Base-by-base conservation (phyloP, 73 alveolate species). In the Breviolum minutum region DNA sequence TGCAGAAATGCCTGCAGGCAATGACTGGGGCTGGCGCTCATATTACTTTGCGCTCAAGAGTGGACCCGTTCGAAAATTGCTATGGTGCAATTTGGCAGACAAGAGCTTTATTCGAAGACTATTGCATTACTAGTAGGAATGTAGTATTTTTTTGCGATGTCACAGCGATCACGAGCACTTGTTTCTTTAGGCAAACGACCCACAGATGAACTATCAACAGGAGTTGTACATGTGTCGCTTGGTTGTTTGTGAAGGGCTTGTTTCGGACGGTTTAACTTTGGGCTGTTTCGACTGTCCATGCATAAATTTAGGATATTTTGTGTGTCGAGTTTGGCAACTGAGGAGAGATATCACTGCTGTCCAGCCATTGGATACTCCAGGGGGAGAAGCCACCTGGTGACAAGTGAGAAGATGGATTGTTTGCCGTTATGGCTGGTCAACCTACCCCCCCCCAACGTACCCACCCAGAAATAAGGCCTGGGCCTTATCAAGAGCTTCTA, bases 1-100 rank as follows among this genome's bases (percentile, higher is more conserved):
- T 24, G 5, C 16, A 32, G 9, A 6, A 54, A 16, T 62, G 24
- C 10, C 5, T 27, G 63, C 85, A 88, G 95, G 95, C 95, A 64
- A 69, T 19, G 95, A 88, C 32, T 88, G 95, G 95, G 64, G 69
- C 61, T 88, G 95, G 95, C 95, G 95, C 70, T 88, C 95, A 60
- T 88, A 88, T 85, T 88, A 88, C 40, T 88, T 88, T 32, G 95
- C 95, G 30, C 95, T 88, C 62, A 68, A 88, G 54, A 88, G 95
- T 76, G 95, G 95, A 60, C 95, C 95, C 6, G 85, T 68, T 29
- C 86, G 95, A 63, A 88, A 88, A 60, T 48, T 88, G 63, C 71
- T 88, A 20, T 88, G 95, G 95, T 88, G 95, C 66, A 40, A 12
- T 60, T 88, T 71, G 95, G 84, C 95, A 40, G 60, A 29, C 63